Conservation (phyloP, 306 rosid genomes). For the Gillenia trifoliata region DNA sequence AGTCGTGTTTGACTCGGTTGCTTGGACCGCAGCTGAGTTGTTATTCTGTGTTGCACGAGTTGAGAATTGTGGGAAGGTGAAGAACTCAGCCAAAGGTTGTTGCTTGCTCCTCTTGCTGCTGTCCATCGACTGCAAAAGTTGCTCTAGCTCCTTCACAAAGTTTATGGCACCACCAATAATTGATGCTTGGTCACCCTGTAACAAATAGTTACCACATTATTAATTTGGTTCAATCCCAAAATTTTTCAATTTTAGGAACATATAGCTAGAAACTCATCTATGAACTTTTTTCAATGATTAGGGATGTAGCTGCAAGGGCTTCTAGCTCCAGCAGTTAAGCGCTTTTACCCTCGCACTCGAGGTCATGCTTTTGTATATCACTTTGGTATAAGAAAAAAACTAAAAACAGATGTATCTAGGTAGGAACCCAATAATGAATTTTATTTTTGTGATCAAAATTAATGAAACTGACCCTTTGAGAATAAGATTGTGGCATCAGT, state of each 20-base stretch:
- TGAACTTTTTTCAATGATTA: background rate
- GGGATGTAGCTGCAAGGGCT: background rate
- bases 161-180: slow-evolving; percentile 92
- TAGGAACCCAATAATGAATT: background rate
- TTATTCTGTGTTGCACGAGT: slow-evolving; percentile 29
- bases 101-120: slow-evolving; percentile 27
- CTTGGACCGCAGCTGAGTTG: slow-evolving; percentile 5
- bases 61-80: slow-evolving; percentile 79
- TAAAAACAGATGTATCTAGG: background rate
- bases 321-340: background rate
- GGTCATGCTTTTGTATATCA: no score
- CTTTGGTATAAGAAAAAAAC: background rate
- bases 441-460: background rate
- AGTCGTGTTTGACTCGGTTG: slow-evolving; percentile 35
- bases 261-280: background rate
- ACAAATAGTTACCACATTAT: background rate
- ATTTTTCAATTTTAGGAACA: background rate
- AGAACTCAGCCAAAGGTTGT: slow-evolving; percentile 60
- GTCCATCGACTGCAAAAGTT: slow-evolving; percentile 59
- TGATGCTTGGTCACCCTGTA: slow-evolving; percentile 94
- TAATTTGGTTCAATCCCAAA: background rate
- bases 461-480: slow-evolving; percentile 60
- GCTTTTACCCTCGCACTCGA: background rate
- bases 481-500: slow-evolving; percentile 85
- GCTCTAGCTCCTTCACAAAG: slow-evolving; percentile 87